These are phyloP conservation scores for Leishmania braziliensis DNA, from an alignment of 208 protist genomes.

Conservation along the genomic window DNA sequence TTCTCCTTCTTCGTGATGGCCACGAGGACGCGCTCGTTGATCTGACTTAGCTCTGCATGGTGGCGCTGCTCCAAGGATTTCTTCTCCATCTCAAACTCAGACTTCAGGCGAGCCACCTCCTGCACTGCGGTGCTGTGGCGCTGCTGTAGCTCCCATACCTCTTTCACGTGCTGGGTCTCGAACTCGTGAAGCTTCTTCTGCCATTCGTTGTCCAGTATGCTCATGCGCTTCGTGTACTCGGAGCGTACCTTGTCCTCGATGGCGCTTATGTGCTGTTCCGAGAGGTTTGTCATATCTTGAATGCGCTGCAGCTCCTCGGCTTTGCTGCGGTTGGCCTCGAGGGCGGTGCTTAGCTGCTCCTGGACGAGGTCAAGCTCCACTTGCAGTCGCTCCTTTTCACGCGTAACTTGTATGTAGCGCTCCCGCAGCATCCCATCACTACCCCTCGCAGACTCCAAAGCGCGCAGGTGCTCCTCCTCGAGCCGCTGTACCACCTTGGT, in stretches of 20 bases:
- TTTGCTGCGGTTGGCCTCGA: slow-evolving; percentile 41
- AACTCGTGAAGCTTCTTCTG: slow-evolving; percentile 64
- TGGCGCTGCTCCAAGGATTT: slow-evolving; percentile 77
- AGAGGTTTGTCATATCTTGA: slow-evolving; percentile 42
- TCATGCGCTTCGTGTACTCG: slow-evolving; percentile 56
- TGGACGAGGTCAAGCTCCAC: slow-evolving; percentile 72
- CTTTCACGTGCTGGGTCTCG: slow-evolving; percentile 60
- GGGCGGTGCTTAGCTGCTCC: slow-evolving; percentile 54
- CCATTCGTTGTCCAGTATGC: slow-evolving; percentile 72
- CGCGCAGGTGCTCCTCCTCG: slow-evolving; percentile 63
- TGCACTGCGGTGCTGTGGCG: slow-evolving; percentile 36
- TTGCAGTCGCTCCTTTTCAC: slow-evolving; percentile 73
- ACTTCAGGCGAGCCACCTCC: slow-evolving; percentile 41
- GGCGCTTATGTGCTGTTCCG: slow-evolving; percentile 52
- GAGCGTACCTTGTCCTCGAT: slow-evolving; percentile 56
- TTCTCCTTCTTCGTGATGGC: slow-evolving; percentile 82
- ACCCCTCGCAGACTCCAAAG: slow-evolving; percentile 51
- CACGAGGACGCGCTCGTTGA: slow-evolving; percentile 85
- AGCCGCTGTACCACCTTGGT: slow-evolving; percentile 64
- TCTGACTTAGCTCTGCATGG: slow-evolving; percentile 69
- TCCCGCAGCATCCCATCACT: slow-evolving; percentile 72
- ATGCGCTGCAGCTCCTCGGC: slow-evolving; percentile 53
- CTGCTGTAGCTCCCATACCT: slow-evolving; percentile 56
- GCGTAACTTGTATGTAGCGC: slow-evolving; percentile 50
- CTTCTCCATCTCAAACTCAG: slow-evolving; percentile 52